Percentiles rank a stretch among this genome's conserved stretches.
phyloP scores from a whole-genome alignment of 495 filamentous ascomycete genomes.

The Aspergillus mulundensis region DNA sequence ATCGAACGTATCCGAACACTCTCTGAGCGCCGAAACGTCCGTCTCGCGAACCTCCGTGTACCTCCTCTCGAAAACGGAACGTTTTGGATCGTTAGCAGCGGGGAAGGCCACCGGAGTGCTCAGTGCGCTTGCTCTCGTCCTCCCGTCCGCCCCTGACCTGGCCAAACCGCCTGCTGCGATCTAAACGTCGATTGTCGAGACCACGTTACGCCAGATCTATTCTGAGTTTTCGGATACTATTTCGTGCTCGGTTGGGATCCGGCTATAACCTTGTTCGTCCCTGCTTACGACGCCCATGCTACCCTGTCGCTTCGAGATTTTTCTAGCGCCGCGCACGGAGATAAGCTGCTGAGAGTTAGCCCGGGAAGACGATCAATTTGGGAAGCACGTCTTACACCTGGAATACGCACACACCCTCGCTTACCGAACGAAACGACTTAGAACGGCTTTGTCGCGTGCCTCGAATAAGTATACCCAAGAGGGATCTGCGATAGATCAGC shows the following conservation, averaged over 20 bases:
- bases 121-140: slow-evolving; percentile 3
- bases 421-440: neutral
- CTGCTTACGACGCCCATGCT: slow-evolving; percentile 18
- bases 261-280: slow-evolving; percentile 5
- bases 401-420: neutral
- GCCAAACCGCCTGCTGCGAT: slow-evolving; percentile 11
- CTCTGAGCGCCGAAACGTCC: neutral
- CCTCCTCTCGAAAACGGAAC: neutral
- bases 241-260: slow-evolving; percentile 4
- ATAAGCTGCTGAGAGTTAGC: slow-evolving; percentile 12
- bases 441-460: neutral
- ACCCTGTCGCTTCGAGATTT: slow-evolving; percentile 17
- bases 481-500: neutral
- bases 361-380: neutral
- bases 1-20: neutral
- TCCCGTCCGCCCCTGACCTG: slow-evolving; percentile 14
- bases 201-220: neutral
- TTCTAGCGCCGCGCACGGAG: slow-evolving; percentile 13
- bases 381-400: neutral
- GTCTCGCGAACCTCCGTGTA: neutral
- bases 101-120: slow-evolving; percentile 6
- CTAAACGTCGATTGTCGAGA: neutral
- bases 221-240: neutral
- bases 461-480: neutral
- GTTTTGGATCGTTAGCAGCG: slow-evolving; percentile 2